Evolutionary conservation across 2,329 filamentous ascomycete genomes (phyloP), one percentile per base, ranked within the genome.

Genomic region (Moelleriella libera): DNA sequence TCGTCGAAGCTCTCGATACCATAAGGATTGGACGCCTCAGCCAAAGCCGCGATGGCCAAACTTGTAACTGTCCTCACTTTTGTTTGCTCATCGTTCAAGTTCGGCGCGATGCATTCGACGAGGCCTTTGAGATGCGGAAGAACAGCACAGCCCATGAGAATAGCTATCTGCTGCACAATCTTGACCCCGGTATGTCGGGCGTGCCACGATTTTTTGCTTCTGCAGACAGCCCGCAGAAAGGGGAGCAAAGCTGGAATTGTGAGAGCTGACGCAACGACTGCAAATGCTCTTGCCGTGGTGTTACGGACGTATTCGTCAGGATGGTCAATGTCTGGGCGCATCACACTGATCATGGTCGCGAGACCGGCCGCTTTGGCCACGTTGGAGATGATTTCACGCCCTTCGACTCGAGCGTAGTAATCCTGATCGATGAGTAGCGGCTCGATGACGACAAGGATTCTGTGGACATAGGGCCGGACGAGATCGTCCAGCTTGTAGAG

Each of bases 1-100:
- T 95, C 88, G 58, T 98, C 92, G 57, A 98, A 98, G 58, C 88
- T 95, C 68, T 98, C 92, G 54, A 98, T 98, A 81, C 92, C 92
- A 58, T 97, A 98, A 0, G 92, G 92, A 65, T 94, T 95, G 34
- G 92, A 90, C 28, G 92, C 92, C 67, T 98, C 92, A 30, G 92
- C 92, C 49, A 98, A 70, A 37, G 92, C 92, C 45, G 90, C 92
- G 60, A 98, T 92, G 30, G 92, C 89, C 60, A 98, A 75, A 66
- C 86, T 89, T 44, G 92, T 97, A 44, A 97, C 92, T 4, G 94
- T 98, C 55, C 92, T 79, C 44, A 98, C 92, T 68, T 98, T 98
- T 47, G 89, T 90, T 67, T 98, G 92, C 61, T 98, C 92, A 57
- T 98, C 92, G 59, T 94, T 95, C 11, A 98, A 74, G 62, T 96